Conservation (phyloP, 2,329 filamentous ascomycete genomes). For the Ophiostoma perfectum region DNA sequence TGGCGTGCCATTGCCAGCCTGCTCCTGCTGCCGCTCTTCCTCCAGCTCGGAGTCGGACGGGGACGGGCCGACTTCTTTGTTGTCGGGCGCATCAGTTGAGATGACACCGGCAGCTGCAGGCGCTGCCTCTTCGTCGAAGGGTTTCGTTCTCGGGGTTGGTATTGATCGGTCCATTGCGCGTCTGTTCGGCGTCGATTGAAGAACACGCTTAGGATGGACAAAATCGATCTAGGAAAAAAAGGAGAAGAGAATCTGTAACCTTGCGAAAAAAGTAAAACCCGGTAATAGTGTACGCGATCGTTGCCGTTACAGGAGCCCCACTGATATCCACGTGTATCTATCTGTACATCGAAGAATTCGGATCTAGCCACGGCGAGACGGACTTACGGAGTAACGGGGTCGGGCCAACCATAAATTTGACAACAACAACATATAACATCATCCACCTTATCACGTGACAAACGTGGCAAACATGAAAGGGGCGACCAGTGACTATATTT, state of each 20-base stretch:
- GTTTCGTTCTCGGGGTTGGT: background rate
- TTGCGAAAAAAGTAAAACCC: background rate
- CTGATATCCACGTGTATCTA: background rate
- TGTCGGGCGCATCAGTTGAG: background rate
- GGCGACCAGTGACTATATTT: background rate
- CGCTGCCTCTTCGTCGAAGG: background rate
- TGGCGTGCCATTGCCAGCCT: background rate
- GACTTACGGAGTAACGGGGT: background rate
- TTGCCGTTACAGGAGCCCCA: background rate
- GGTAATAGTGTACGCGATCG: background rate
- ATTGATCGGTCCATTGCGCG: background rate
- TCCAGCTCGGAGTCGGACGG: slow-evolving; percentile 9
- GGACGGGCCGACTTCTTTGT: background rate
- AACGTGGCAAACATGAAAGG: background rate
- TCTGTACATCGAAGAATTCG: background rate
- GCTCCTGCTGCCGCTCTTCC: background rate
- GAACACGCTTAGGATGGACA: too few relatives aligned
- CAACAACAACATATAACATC: background rate
- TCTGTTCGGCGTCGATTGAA: too few relatives aligned
- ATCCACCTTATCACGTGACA: background rate
- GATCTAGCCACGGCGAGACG: slow-evolving; percentile 4
- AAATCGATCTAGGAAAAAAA: too few relatives aligned
- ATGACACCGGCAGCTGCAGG: background rate
- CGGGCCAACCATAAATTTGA: background rate
- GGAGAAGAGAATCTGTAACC: background rate